Evolutionary conservation across 306 rosid genomes (phyloP), one percentile per base, ranked within the genome.

Genomic region (Glycine soja): DNA sequence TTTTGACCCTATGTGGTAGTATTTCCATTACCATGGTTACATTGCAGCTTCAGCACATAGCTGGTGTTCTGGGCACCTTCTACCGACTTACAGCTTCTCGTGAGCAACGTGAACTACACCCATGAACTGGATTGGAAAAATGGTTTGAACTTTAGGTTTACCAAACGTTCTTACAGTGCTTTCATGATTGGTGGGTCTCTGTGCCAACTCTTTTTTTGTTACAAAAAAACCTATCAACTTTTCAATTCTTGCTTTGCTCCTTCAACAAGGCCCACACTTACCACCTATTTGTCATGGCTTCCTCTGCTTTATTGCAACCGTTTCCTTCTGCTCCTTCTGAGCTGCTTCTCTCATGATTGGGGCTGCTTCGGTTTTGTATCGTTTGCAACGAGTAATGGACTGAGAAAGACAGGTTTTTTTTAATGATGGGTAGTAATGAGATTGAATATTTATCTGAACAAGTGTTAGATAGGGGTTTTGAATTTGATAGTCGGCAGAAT

Each of bases 391-490:
- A 51, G 36, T 72, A 62, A 78, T 70, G 85, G 59, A 36, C 24
- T 67, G 72, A 7, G 16, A 51, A 76, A 15, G 13, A 13, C 38
- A 72, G 75, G 4, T 36, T 36, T 3, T 36, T 36, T 36, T 36
- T 2, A 38, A 77, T 15, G 62, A 88, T 85, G 89, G 82, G 87
- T 54, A 82, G 89, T 76, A 68, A 89, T 83, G 92, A 85, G 70
- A 77, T 70, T 70, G 83, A 82, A 56, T 80, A 79, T 63, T 70
- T 84, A 4, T 16, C 75, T 51, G 46, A 79, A 40, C 50, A 74
- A 36, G 59, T 61, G 38, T 86, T 51, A 64, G 90, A 87, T 40
- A 81, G 48, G 46, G 77, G 83, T 58, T 58, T 24, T 24, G 30
- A 24, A 24, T 24, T 59, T 70, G 70, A 82, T 66, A 51, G 77